Base-by-base conservation (phyloP, 176 grass and related monocot genomes). In the Carex littledalei region DNA sequence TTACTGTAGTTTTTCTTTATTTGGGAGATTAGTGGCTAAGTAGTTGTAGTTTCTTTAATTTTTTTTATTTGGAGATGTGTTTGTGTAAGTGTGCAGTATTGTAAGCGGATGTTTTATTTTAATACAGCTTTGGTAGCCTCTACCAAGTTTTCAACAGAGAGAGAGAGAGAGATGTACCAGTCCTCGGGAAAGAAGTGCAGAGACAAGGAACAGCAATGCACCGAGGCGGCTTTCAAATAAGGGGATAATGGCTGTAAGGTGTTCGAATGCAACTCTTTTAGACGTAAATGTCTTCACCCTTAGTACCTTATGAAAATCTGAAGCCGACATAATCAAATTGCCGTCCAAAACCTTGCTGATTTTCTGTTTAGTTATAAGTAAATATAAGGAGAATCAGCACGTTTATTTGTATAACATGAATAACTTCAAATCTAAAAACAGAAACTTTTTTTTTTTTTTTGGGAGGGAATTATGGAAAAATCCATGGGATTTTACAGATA, bases 141-240 rank as follows among this genome's bases (percentile, higher is more conserved):
- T 39, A 39, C 37, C 37, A 39, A 39, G 37, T 39, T 39, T 39
- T 39, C 4, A 39, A 29, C 29, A 17, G 52, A 62, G 9, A 63
- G 78, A 58, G 58, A 31, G 18, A 45, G 5, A 43, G 20, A 88
- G 39, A 78, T 84, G 72, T 94, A 99, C 97, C 93, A 99, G 85
- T 91, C 97, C 97, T 65, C 97, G 88, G 14, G 97, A 96, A 63
- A 99, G 91, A 81, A 99, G 87, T 64, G 97, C 87, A 70, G 97
- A 96, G 14, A 99, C 90, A 80, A 99, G 93, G 87, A 99, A 99
- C 66, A 99, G 54, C 87, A 99, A 81, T 78, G 91, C 97, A 67
- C 97, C 97, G 29, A 99, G 21, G 73, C 97, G 91, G 90, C 93
- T 94, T 92, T 91, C 85, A 81, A 99, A 99, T 68, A 96, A 54